Base-by-base conservation (phyloP, 345 rosid genomes). In the Chamaenerion angustifolium region DNA sequence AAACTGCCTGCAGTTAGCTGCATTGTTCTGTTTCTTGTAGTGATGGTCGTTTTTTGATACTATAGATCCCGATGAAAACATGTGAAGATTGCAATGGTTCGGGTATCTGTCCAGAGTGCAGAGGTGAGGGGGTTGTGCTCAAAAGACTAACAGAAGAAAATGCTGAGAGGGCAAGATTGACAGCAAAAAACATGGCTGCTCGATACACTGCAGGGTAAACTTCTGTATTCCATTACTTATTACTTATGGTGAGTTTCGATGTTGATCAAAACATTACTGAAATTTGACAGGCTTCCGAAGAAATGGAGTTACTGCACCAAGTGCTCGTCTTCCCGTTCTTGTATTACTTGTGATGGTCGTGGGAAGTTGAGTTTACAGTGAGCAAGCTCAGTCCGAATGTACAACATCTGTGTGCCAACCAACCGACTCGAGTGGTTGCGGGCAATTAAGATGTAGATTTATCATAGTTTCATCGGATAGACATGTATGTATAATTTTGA, bases 281-380 rank as follows among this genome's bases (percentile, higher is more conserved):
- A 16, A 21, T 42, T 10, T 55, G 48, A 50, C 71, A 90, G 98
- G 81, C 95, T 90, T 66, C 95, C 98, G 8, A 90, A 86, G 76
- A 90, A 90, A 76, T 86, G 98, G 96, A 86, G 95, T 67, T 90
- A 90, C 72, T 86, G 98, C 54, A 81, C 87, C 6, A 90, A 80
- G 54, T 90, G 96, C 72, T 86, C 96, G 11, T 76, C 98, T 12
- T 51, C 92, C 0, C 64, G 96, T 50, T 80, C 92, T 35, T 90
- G 94, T 54, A 62, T 5, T 12, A 62, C 72, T 4, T 90, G 96
- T 55, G 85, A 68, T 23, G 96, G 98, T n/a, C 67, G 82, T 45
- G 95, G 98, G 55, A 83, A 75, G 68, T 48, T 61, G 61, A 79
- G 73, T 70, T 50, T 42, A 48, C 76, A 82, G n/a, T n/a, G n/a